phyloP scores from a whole-genome alignment of 805 yeast species.

The Candida broadrunensis region DNA sequence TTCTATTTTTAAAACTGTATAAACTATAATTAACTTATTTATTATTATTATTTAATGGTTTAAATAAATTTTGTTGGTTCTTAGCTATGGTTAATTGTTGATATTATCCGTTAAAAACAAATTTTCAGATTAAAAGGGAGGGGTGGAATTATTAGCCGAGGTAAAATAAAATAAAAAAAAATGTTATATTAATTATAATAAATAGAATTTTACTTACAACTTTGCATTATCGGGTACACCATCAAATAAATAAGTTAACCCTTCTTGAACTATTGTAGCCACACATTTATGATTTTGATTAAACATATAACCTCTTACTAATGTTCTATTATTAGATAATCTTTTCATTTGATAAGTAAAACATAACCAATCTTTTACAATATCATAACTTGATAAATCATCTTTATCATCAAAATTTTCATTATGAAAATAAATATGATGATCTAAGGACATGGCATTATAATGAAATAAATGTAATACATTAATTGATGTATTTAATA shows the following conservation, averaged over 20 bases:
- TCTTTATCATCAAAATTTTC: slow-evolving; percentile 16
- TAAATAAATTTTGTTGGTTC: no score
- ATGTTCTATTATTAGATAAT: slow-evolving; percentile 30
- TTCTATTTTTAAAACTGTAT: no score
- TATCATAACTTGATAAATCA: slow-evolving; percentile 18
- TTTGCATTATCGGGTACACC: slow-evolving; percentile 18
- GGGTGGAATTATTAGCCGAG: no score
- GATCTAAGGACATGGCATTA: slow-evolving; percentile 45
- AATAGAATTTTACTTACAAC: no score
- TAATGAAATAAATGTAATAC: slow-evolving; percentile 38
- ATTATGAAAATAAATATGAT: slow-evolving; percentile 40
- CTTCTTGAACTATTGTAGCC: slow-evolving; percentile 42
- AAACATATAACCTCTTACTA: slow-evolving; percentile 36
- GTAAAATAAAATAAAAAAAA: no score
- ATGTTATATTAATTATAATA: no score
- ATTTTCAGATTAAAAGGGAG: no score
- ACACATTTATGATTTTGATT: slow-evolving; percentile 28
- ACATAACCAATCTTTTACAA: slow-evolving; percentile 34
- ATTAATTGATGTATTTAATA: slow-evolving; percentile 27
- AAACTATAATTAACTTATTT: no score
- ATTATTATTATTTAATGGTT: no score
- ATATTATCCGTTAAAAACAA: no score
- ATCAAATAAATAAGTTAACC: slow-evolving; percentile 29
- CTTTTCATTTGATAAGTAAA: slow-evolving; percentile 34
- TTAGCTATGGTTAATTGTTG: no score